phyloP scores from a whole-genome alignment of 2,329 filamentous ascomycete genomes.

The Talaromyces sp. region DNA sequence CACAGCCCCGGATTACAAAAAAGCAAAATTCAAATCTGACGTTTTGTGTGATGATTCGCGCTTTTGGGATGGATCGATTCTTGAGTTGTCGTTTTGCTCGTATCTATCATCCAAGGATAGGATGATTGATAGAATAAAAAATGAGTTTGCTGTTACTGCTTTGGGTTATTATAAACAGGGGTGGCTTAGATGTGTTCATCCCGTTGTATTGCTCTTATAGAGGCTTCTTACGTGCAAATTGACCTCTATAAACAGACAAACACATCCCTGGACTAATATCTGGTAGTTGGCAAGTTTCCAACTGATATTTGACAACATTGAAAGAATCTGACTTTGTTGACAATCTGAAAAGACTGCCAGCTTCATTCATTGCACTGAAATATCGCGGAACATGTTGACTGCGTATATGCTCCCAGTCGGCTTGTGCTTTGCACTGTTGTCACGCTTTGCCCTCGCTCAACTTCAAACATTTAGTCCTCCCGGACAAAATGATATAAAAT shows the following conservation, averaged over 20 bases:
- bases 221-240: too few species aligned
- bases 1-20: not conserved
- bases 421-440: not conserved
- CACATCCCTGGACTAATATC: too few species aligned
- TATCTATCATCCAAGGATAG: not conserved
- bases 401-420: not conserved
- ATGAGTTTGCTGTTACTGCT: not conserved
- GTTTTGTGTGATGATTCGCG: not conserved
- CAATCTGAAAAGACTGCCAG: not conserved
- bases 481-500: conserved; percentile 31
- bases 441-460: not conserved
- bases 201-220: not conserved
- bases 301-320: too few species aligned
- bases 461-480: conserved; percentile 22
- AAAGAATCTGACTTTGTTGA: not conserved
- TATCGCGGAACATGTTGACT: not conserved
- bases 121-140: not conserved
- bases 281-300: not conserved
- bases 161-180: not conserved
- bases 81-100: not conserved
- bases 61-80: not conserved
- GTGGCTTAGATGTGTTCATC: not conserved
- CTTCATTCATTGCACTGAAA: not conserved
- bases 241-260: too few species aligned
- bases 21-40: not conserved